Evolutionary conservation across 176 grass and related monocot species (phyloP), one percentile per base, ranked within the genome.

Genomic region (Oryza coarctata): DNA sequence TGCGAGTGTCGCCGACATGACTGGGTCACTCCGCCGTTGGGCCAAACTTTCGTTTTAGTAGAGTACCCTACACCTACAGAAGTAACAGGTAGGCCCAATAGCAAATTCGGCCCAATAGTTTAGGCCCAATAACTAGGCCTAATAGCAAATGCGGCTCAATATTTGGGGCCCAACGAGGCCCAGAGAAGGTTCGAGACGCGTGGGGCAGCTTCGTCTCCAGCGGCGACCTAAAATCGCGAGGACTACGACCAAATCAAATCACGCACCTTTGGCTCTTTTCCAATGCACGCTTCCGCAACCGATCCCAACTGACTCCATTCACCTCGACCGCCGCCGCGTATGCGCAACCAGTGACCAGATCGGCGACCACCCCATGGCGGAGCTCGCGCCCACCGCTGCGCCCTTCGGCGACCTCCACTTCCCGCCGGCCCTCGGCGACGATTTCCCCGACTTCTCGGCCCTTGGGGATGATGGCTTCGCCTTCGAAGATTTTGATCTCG

Each of bases 1-100:
- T 43, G 43, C 71, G 1, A 85, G 22, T 7, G 20, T 63, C 25
- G 83, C 86, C 29, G 93, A 89, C 96, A 92, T 95, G 33, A 61
- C 43, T 30, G 76, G 20, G 12, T 88, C 87, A 9, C 25, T 1
- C 49, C 49, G 49, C 17, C 18, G 18, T 89, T 82, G 87, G 83
- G 5, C 47, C 5, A 39, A 47, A 0, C 50, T 67, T 28, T 17
- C 22, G 31, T 65, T 26, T 43, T 69, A 63, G 31, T 45, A 1
- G 44, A 50, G 52, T 77, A 36, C 65, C 65, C 38, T 87, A 75
- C n/a, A n/a, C n/a, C n/a, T n/a, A n/a, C n/a, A n/a, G n/a, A n/a
- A n/a, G n/a, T n/a, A n/a, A n/a, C n/a, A n/a, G n/a, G n/a, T n/a
- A n/a, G n/a, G n/a, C n/a, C n/a, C n/a, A n/a, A n/a, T n/a, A n/a